These are phyloP conservation scores for Penicillium sp. DNA, from an alignment of 2,329 filamentous ascomycete species.

Conservation along the genomic window DNA sequence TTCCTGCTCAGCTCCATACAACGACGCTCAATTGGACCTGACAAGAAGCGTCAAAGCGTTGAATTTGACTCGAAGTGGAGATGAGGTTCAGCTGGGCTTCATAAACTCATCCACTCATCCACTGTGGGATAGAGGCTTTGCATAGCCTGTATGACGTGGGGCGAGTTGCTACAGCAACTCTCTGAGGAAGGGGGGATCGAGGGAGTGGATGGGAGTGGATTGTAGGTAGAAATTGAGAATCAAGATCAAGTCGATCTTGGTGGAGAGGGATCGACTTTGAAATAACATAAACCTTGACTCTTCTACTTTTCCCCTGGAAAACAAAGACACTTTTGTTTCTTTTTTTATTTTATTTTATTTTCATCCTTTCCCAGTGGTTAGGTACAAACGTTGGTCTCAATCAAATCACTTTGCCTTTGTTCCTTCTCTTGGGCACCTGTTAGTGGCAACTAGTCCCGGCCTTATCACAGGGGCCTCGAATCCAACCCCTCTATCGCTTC, in stretches of 20 bases:
- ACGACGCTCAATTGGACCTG: background rate
- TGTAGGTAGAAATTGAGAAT: conserved; percentile 12
- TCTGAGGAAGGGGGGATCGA: conserved; percentile 6
- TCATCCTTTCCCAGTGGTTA: background rate
- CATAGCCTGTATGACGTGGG: conserved; percentile 23
- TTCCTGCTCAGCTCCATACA: background rate
- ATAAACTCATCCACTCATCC: conserved; percentile 14
- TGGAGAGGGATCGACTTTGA: conserved; percentile 8
- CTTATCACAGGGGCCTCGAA: conserved; percentile 6
- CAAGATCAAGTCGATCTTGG: conserved; percentile 14
- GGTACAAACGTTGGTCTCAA: background rate
- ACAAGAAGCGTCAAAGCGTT: background rate
- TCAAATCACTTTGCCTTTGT: conserved; percentile 5
- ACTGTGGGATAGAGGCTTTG: background rate
- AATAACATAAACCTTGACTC: conserved; percentile 11
- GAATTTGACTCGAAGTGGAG: conserved; percentile 5
- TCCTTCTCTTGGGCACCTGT: background rate
- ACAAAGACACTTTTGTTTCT: conserved; percentile 1
- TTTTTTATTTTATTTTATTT: background rate
- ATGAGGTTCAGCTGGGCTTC: conserved; percentile 21
- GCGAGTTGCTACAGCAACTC: conserved; percentile 25
- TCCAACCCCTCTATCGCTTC: conserved; percentile 9
- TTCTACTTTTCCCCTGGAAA: background rate
- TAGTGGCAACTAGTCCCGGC: conserved; percentile 2
- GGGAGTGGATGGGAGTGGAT: conserved; percentile 1